Conservation (phyloP, 768 basidiomycete species). For the Tephrocybe sp. region DNA sequence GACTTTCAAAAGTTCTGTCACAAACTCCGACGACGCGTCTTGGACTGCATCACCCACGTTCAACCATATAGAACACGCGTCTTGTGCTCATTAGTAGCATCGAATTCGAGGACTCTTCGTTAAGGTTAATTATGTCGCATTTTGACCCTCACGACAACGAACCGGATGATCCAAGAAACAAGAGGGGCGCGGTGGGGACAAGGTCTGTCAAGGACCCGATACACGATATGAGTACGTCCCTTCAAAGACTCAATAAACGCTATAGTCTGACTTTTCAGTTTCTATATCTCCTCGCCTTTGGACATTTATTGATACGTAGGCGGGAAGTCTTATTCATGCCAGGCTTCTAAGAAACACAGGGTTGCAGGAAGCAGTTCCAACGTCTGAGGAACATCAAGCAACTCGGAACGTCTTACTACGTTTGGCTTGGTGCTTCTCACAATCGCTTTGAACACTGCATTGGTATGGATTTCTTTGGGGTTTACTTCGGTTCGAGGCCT, state of each 20-base stretch:
- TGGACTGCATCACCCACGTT: too few relatives aligned
- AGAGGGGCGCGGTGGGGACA: not conserved
- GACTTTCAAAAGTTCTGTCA: too few relatives aligned
- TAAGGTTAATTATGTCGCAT: not conserved
- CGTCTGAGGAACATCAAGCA: slow-evolving; percentile 76
- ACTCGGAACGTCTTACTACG: slow-evolving; percentile 71
- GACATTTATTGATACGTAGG: slow-evolving; percentile 66
- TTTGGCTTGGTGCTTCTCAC: slow-evolving; percentile 78
- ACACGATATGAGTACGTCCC: slow-evolving; percentile 7
- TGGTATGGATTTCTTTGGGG: slow-evolving; percentile 40
- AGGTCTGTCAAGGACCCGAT: slow-evolving; percentile 10
- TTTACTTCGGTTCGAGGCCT: not conserved
- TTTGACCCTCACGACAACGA: slow-evolving; percentile 1
- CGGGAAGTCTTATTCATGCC: not conserved
- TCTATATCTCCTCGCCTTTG: slow-evolving; percentile 33
- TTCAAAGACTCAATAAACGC: not conserved
- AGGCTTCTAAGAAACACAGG: not conserved
- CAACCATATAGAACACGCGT: too few relatives aligned
- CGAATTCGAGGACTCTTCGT: too few relatives aligned
- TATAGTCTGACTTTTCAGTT: slow-evolving; percentile 25
- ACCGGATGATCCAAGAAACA: not conserved
- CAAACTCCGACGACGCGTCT: too few relatives aligned
- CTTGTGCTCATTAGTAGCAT: too few relatives aligned
- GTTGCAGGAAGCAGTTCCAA: slow-evolving; percentile 67
- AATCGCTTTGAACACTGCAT: slow-evolving; percentile 83